These are phyloP conservation scores for Pleoardoris graminearum DNA, from an alignment of 2,329 filamentous ascomycete genomes.

Conservation along the genomic window DNA sequence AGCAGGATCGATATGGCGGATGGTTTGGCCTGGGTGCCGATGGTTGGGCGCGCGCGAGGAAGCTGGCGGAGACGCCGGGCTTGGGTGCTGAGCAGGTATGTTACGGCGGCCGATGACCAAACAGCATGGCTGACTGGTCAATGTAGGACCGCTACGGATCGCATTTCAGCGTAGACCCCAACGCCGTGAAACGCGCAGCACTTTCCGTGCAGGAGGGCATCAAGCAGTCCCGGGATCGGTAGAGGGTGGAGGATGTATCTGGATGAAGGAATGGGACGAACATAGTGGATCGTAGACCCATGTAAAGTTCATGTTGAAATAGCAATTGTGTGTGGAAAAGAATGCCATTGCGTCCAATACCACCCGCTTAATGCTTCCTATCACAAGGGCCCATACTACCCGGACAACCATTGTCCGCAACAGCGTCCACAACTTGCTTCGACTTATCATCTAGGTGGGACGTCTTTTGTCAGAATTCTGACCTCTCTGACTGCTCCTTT, in stretches of 20 bases:
- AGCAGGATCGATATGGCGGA: constrained; percentile 25
- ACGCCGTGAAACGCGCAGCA: constrained; percentile 28
- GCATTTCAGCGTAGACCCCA: constrained; percentile 31
- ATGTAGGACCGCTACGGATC: constrained; percentile 34
- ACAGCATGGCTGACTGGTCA: neutral
- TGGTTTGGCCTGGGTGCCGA: constrained; percentile 35
- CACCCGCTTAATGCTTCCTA: neutral
- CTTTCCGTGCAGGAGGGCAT: constrained; percentile 32
- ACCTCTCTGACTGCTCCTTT: neutral
- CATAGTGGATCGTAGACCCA: neutral
- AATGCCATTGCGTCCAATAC: neutral
- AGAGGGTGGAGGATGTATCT: neutral
- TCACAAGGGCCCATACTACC: neutral
- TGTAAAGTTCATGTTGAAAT: neutral
- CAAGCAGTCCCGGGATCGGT: constrained; percentile 20
- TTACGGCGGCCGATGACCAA: neutral
- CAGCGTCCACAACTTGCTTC: neutral
- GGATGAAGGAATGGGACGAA: neutral
- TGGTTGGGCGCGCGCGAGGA: constrained; percentile 34
- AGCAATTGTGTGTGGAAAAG: neutral
- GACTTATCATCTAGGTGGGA: neutral
- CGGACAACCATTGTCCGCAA: neutral
- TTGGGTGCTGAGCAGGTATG: constrained; percentile 42
- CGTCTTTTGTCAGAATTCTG: neutral
- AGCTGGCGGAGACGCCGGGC: constrained; percentile 33